A percentile compares a stretch with the other conserved stretches of the same genome.
Conservation (phyloP, 225 moss, liverwort and hornwort genomes). For the Marchantia polymorpha region DNA sequence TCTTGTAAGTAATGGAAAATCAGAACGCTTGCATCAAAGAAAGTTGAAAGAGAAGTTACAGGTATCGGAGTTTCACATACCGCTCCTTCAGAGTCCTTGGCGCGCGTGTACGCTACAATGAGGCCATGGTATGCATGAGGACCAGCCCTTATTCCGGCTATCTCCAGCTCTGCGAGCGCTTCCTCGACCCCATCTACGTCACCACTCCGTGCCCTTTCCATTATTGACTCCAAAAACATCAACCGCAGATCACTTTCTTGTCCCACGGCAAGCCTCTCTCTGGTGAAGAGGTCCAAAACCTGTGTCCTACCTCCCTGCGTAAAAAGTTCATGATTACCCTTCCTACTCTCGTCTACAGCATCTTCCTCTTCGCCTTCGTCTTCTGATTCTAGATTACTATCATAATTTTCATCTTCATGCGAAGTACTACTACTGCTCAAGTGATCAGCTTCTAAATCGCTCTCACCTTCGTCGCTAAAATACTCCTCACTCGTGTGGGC, state of each 20-base stretch:
- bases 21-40: too few species aligned
- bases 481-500: conserved; percentile 34
- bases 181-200: conserved; percentile 91
- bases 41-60: too few species aligned
- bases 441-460: conserved; percentile 43
- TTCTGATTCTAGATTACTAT: conserved; percentile 21
- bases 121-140: conserved; percentile 89
- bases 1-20: too few species aligned
- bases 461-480: conserved; percentile 39
- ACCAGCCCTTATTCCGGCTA: conserved; percentile 82
- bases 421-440: conserved; percentile 17
- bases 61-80: conserved; percentile 41
- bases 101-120: conserved; percentile 65
- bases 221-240: conserved; percentile 87
- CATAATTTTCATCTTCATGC: conserved; percentile 4
- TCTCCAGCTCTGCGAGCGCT: conserved; percentile 75
- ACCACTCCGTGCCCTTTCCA: conserved; percentile 71
- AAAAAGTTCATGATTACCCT: not conserved
- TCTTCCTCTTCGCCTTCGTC: conserved; percentile 19
- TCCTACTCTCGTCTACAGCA: conserved; percentile 27
- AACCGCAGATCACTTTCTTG: conserved; percentile 77
- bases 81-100: conserved; percentile 79
- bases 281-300: conserved; percentile 25
- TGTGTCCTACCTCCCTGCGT: conserved; percentile 20
- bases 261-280: conserved; percentile 38